Percentiles rank a stretch among this genome's conserved stretches.
Evolutionary conservation across 176 grass and related monocot species (phyloP).

Genomic region (Guadua angustifolia): DNA sequence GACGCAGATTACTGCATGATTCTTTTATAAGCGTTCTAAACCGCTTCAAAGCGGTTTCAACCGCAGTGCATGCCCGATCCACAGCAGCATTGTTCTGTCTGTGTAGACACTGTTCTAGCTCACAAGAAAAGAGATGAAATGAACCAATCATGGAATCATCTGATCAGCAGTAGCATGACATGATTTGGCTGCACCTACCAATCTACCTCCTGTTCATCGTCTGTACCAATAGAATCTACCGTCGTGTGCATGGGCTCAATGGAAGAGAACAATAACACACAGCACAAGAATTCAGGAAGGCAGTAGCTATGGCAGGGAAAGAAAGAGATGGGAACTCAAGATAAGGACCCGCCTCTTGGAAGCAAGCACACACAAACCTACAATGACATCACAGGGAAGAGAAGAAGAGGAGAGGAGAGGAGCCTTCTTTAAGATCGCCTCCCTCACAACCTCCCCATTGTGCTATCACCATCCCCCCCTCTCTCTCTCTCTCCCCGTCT

Average conservation of each 20-base stretch:
- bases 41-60: too few species aligned
- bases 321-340: slow-evolving; percentile 36
- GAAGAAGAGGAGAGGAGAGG: neutral
- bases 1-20: too few species aligned
- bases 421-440: slow-evolving; percentile 58
- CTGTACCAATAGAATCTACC: slow-evolving; percentile 31
- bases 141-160: slow-evolving; percentile 22
- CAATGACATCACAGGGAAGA: slow-evolving; percentile 40
- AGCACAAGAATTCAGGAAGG: neutral
- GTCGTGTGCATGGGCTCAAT: too few species aligned
- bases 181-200: slow-evolving; percentile 8
- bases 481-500: neutral
- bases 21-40: too few species aligned
- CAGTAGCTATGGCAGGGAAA: neutral
- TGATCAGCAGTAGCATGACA: neutral
- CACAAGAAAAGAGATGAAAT: neutral
- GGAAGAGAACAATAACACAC: neutral
- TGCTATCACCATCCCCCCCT: neutral
- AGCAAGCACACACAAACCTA: slow-evolving; percentile 51
- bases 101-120: neutral
- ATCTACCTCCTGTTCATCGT: neutral
- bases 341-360: slow-evolving; percentile 59
- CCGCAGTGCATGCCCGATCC: too few species aligned
- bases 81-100: too few species aligned
- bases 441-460: slow-evolving; percentile 37